Conservation (phyloP, 257 asterid genomes). For the Galeopsis tetrahit region DNA sequence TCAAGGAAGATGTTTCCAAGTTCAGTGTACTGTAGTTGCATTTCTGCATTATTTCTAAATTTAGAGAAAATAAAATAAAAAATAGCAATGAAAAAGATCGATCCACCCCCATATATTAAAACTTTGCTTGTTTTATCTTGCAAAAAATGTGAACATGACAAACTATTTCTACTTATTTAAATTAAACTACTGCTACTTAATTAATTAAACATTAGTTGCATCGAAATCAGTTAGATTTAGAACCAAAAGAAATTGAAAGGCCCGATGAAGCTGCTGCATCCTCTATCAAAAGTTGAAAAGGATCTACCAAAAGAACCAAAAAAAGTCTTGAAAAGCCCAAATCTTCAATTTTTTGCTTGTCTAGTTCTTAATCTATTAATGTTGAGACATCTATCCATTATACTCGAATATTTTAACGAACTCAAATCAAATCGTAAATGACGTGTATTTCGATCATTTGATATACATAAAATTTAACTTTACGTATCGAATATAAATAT, state of each 20-base stretch:
- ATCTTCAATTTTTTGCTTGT: constrained; percentile 45
- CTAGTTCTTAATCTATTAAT: neutral
- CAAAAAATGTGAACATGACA: neutral
- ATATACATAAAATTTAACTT: too few relatives aligned
- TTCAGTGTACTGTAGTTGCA: constrained; percentile 25
- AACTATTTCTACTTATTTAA: neutral
- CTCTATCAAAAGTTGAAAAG: constrained; percentile 33
- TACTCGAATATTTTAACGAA: too few relatives aligned
- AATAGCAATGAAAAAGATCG: too few relatives aligned
- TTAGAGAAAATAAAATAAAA: too few relatives aligned
- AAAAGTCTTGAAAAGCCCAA: constrained; percentile 42
- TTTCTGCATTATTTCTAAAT: neutral
- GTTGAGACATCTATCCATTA: too few relatives aligned
- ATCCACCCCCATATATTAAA: too few relatives aligned
- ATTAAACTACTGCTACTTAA: neutral
- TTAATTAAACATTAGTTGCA: constrained; percentile 22
- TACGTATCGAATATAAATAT: too few relatives aligned
- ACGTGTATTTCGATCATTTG: too few relatives aligned
- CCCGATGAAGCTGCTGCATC: constrained; percentile 31
- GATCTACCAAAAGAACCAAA: constrained; percentile 38
- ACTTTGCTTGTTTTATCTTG: too few relatives aligned
- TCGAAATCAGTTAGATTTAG: constrained; percentile 27
- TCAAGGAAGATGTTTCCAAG: constrained; percentile 23
- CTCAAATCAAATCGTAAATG: too few relatives aligned
- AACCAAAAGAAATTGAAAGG: constrained; percentile 31